phyloP scores from a whole-genome alignment of 441 rosid species.

The Brassica hybrid region DNA sequence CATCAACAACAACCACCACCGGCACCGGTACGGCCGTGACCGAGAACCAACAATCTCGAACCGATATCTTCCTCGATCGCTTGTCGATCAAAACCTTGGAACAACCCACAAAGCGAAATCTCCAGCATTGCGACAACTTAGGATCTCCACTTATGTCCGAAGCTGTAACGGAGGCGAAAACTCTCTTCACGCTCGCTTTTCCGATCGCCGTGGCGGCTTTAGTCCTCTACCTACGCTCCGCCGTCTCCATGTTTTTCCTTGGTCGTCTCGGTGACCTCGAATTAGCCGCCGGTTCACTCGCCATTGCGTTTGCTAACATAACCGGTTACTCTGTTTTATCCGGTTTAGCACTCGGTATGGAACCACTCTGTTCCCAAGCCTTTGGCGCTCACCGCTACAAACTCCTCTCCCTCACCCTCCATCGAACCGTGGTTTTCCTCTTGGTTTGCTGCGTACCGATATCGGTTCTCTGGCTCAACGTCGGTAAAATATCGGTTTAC shows the following conservation, averaged over 20 bases:
- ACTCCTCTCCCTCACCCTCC: conserved; percentile 84
- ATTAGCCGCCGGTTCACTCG: conserved; percentile 91
- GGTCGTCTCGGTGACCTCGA: conserved; percentile 83
- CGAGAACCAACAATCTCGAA: conserved; percentile 47
- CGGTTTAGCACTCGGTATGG: conserved; percentile 92
- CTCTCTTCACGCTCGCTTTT: conserved; percentile 72
- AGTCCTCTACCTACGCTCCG: conserved; percentile 85
- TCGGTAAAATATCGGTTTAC: conserved; percentile 57
- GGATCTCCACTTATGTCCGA: conserved; percentile 41
- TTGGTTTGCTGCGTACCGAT: conserved; percentile 70
- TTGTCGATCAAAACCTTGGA: conserved; percentile 42
- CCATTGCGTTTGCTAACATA: conserved; percentile 96
- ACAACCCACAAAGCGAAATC: conserved; percentile 32
- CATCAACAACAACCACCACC: conserved; percentile 35
- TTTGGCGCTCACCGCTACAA: conserved; percentile 86
- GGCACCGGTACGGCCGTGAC: conserved; percentile 34
- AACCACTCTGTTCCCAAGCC: conserved; percentile 94
- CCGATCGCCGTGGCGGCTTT: conserved; percentile 87
- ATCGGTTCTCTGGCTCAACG: conserved; percentile 72
- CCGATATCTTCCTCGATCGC: conserved; percentile 51
- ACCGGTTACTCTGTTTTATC: conserved; percentile 95
- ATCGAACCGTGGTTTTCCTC: conserved; percentile 79
- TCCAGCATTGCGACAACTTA: conserved; percentile 38
- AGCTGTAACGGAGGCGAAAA: conserved; percentile 57
- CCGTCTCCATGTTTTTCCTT: conserved; percentile 87